Conservation (phyloP, 2,329 filamentous ascomycete species). For the Raffaelea albimanens region DNA sequence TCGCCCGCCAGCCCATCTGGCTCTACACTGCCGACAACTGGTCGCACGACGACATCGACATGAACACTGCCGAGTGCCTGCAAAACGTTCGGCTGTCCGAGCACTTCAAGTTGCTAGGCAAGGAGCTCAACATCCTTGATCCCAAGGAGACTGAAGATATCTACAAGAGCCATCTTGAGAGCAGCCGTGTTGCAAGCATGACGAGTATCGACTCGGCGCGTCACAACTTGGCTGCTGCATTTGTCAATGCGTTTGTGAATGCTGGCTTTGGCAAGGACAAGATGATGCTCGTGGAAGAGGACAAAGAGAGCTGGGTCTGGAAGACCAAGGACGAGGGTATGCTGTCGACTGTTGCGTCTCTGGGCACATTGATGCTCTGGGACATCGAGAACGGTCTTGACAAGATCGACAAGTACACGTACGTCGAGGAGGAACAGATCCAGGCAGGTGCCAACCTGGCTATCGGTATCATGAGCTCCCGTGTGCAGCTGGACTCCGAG, state of each 20-base stretch:
- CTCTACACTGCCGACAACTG: slow-evolving; percentile 34
- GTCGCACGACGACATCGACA: slow-evolving; percentile 53
- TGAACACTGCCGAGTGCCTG: slow-evolving; percentile 67
- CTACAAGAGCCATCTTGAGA: slow-evolving; percentile 98
- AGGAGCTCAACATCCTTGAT: slow-evolving; percentile 93
- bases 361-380: slow-evolving; percentile 87
- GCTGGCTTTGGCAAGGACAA: slow-evolving; percentile 93
- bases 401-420: slow-evolving; percentile 91
- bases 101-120: slow-evolving; percentile 87
- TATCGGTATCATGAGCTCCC: slow-evolving; percentile 92
- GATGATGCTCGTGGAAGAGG: slow-evolving; percentile 87
- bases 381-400: slow-evolving; percentile 87
- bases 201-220: slow-evolving; percentile 92
- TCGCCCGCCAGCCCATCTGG: slow-evolving; percentile 83
- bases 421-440: slow-evolving; percentile 70
- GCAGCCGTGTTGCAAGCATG: slow-evolving; percentile 80
- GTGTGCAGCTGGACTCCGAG: slow-evolving; percentile 80
- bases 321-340: slow-evolving; percentile 98
- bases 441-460: slow-evolving; percentile 87
- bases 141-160: slow-evolving; percentile 97
- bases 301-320: slow-evolving; percentile 94
- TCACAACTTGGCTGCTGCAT: slow-evolving; percentile 90
- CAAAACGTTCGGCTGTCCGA: slow-evolving; percentile 82
- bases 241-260: slow-evolving; percentile 96
- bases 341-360: slow-evolving; percentile 89